Base-by-base conservation (phyloP, 2,329 filamentous ascomycete species). In the Botryosphaeria agaves region DNA sequence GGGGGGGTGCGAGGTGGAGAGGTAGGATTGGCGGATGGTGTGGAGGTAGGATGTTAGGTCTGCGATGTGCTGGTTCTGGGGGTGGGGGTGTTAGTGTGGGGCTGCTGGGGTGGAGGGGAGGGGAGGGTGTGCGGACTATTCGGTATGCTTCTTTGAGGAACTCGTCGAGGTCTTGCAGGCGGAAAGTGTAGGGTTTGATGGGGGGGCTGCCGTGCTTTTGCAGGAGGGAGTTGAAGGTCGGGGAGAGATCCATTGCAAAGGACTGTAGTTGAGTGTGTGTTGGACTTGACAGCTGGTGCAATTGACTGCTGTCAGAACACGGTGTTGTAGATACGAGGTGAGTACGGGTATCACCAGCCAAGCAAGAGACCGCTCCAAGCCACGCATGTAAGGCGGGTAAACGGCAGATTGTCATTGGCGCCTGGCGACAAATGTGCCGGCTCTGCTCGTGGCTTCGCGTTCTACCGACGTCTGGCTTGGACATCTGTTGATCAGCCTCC, bases 141-240 rank as follows among this genome's bases (percentile, higher is more conserved):
- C 78, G 72, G 56, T 92, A 89, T 31, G 89, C 89, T 56, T 95
- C 87, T 48, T 87, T 84, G 19, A 95, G 62, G 49, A 95, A 98
- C 44, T 79, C 78, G 50, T 94, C 81, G 30, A 89, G 67, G 31
- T 47, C 44, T 28, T 48, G 47, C 30, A 53, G 43, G 35, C 49
- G 48, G 37, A 53, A 59, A 7, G 45, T 46, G 36, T 56, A 49
- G 32, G 50, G 41, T 55, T 64, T 39, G 8, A 66, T 61, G 5
- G 62, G 55, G 17, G 59, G 56, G 26, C 66, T 64, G 52, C 69
- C 57, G 37, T 69, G 69, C 41, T 64, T 57, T 44, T 66, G 65
- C 15, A 87, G 64, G 28, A 77, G 63, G 49, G 74, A 62, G 49
- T 82, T 74, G 56, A 87, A 76, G 26, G 65, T 49, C 21, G 71